phyloP scores from a whole-genome alignment of 2,329 filamentous ascomycete species.

The Cercospora sp. region DNA sequence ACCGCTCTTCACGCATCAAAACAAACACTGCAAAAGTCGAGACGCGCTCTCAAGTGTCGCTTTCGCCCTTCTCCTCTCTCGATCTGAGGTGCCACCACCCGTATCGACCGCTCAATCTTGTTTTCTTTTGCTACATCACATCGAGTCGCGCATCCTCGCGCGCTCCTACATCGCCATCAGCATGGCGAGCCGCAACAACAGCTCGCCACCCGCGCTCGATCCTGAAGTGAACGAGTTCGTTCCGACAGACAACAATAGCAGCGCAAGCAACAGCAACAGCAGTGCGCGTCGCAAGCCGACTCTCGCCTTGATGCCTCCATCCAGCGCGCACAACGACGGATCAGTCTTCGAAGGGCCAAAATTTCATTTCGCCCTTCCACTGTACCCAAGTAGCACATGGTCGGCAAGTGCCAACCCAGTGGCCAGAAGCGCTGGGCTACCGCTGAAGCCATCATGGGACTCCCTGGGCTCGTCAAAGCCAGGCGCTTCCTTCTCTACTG shows the following conservation, averaged over 20 bases:
- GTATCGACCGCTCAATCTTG: not conserved
- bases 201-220: conserved; percentile 6
- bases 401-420: conserved; percentile 8
- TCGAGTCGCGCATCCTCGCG: not conserved
- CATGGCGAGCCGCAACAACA: conserved; percentile 8
- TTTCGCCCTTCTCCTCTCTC: not conserved
- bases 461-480: conserved; percentile 1
- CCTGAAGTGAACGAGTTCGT: conserved; percentile 12
- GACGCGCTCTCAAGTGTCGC: not conserved
- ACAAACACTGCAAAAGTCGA: conserved; percentile 7
- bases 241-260: conserved; percentile 3
- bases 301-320: not conserved
- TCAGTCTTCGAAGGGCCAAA: not conserved
- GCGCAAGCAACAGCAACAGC: not conserved
- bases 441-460: conserved; percentile 21
- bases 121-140: not conserved
- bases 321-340: not conserved
- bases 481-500: not conserved
- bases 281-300: not conserved
- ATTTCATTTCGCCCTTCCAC: conserved; percentile 7
- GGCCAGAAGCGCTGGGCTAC: conserved; percentile 19
- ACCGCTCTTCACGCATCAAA: not conserved
- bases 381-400: conserved; percentile 22
- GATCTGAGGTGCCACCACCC: not conserved
- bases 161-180: not conserved